phyloP scores from a whole-genome alignment of 2,329 filamentous ascomycete genomes.

The Penicillium sp. region DNA sequence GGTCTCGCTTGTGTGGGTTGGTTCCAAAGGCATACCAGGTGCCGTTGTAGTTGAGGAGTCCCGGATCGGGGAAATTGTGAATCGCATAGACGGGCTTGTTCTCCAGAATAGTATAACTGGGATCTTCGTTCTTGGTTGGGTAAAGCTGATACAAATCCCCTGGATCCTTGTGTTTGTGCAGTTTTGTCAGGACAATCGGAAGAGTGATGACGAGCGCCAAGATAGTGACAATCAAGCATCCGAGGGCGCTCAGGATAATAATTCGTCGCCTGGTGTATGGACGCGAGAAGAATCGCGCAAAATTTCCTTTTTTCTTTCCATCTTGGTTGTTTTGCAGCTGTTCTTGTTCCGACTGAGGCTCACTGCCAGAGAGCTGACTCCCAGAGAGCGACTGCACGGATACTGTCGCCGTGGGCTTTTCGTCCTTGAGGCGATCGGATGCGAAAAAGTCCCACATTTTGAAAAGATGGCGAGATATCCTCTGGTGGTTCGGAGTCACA shows the following conservation, averaged over 20 bases:
- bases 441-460: neutral
- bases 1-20: constrained; percentile 23
- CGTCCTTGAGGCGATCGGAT: neutral
- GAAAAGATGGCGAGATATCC: neutral
- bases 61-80: constrained; percentile 36
- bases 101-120: constrained; percentile 20
- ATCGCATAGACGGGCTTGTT: constrained; percentile 26
- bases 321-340: neutral
- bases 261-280: constrained; percentile 21
- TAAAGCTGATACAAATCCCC: constrained; percentile 7
- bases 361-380: constrained; percentile 5
- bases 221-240: constrained; percentile 15
- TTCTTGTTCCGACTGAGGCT: constrained; percentile 1
- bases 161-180: constrained; percentile 1
- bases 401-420: neutral
- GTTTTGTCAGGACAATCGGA: constrained; percentile 20
- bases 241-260: constrained; percentile 9
- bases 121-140: constrained; percentile 12
- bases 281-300: constrained; percentile 13
- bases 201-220: constrained; percentile 25
- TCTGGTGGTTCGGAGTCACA: neutral
- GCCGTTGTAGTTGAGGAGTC: constrained; percentile 32
- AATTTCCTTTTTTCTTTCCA: constrained; percentile 8
- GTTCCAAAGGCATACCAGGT: constrained; percentile 41
- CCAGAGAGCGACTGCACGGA: constrained; percentile 6